Evolutionary conservation across 192 early-diverging fungal species (phyloP), one percentile per base, ranked within the genome.

Genomic region (Allomyces macrogynus): DNA sequence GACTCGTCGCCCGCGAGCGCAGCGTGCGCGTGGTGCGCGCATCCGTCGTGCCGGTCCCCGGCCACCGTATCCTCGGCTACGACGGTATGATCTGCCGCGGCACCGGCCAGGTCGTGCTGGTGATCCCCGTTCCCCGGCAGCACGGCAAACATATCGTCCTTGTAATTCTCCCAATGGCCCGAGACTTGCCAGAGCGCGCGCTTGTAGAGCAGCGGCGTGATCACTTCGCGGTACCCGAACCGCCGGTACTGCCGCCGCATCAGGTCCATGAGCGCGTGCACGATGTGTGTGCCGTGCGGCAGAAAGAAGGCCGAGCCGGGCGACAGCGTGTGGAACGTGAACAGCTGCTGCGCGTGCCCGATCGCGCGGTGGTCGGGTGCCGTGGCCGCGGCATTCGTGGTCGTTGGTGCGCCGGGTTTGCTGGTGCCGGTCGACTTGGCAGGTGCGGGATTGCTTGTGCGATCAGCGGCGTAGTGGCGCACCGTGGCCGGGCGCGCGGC

Each of bases 161-260:
- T 82, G 70, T 97, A 97, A 69, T 97, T 93, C 65, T 93, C 83
- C 94, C 94, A 97, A 70, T 97, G 94, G 0, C 94, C 94, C 26
- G 82, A 86, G 1, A 79, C 89, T 73, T 90, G 90, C 94, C 94
- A 97, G 54, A 97, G 71, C 65, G 84, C 82, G 71, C 89, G 90
- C 71, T 92, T 91, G 74, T 88, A 97, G 66, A 97, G 82, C 40
- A 92, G 76, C 14, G 94, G 94, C 1, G 91, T 89, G 71, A 88
- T 88, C 26, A 97, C 90, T 73, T 97, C 92, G 14, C 89, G 76
- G 62, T 86, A 93, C 0, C 89, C 90, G 65, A 79, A 88, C 32
- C 77, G 73, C 0, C 75, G 74, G 64, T 95, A 95, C 69, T 93
- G 83, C 8, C 69, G 68, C 26, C 89, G 76, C 64, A 97, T 77